Evolutionary conservation across 2,329 filamentous ascomycete genomes (phyloP).

Genomic region (Aspergillus clavatus): DNA sequence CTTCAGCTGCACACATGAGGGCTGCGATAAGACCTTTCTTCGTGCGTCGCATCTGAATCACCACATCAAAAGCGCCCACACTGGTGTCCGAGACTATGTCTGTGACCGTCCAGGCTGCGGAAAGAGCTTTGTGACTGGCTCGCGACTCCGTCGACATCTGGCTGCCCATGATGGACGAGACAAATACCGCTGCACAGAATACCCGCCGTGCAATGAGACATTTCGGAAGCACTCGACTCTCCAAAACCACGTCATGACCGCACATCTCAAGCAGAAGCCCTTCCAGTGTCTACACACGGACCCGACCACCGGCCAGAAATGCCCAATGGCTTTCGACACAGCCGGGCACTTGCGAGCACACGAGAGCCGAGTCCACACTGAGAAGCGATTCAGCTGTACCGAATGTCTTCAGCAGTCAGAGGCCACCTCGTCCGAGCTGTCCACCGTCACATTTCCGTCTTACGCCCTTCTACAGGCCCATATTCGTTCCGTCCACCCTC

Average conservation of each 20-base stretch:
- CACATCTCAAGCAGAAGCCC: constrained; percentile 67
- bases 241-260: constrained; percentile 72
- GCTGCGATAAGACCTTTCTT: constrained; percentile 77
- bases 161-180: constrained; percentile 74
- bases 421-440: constrained; percentile 29
- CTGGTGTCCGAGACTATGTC: constrained; percentile 61
- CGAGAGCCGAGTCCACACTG: constrained; percentile 63
- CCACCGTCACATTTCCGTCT: constrained; percentile 62
- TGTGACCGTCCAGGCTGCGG: constrained; percentile 70
- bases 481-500: constrained; percentile 66
- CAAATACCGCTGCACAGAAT: constrained; percentile 67
- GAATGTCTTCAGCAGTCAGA: constrained; percentile 55
- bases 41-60: constrained; percentile 81
- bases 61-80: constrained; percentile 79
- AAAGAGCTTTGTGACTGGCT: constrained; percentile 77
- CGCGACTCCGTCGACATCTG: constrained; percentile 69
- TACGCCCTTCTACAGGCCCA: constrained; percentile 68
- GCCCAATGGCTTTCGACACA: constrained; percentile 67
- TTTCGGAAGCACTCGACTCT: constrained; percentile 88
- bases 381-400: constrained; percentile 69
- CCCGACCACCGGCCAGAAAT: constrained; percentile 50
- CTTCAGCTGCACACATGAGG: constrained; percentile 64
- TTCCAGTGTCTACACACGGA: constrained; percentile 65
- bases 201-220: constrained; percentile 64
- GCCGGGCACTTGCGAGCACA: constrained; percentile 68